Evolutionary conservation across 2,329 filamentous ascomycete genomes (phyloP), one percentile per base, ranked within the genome.

Genomic region (Penicillium sp.): DNA sequence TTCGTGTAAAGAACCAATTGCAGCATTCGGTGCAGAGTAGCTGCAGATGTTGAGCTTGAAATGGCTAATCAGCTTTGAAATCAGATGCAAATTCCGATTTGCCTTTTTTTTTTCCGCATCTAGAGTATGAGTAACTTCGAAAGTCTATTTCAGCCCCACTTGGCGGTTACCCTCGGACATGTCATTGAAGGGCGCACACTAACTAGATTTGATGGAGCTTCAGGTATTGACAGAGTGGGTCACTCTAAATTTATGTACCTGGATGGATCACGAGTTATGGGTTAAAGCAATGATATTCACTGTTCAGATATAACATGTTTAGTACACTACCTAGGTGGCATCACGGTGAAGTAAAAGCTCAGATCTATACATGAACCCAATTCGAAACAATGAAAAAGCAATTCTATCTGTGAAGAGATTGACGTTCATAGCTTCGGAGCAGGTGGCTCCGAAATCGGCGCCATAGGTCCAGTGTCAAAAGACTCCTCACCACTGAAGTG

Each of bases 401-500:
- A 39, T 23, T 23, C 10, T 42, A 42, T 42, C n/a, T 21, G 23
- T 11, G 19, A 19, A 5, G 5, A 23, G 14, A 23, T 5, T 13
- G 1, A 35, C 19, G 7, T 64, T 55, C 39, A 71, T 52, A 71
- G 51, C 60, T 71, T 71, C 7, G 56, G 61, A 8, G 39, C 58
- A 48, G 62, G 23, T 23, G 39, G 39, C 9, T 65, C 71, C 44
- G 69, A 58, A 16, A 55, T 26, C 2, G 62, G 61, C 44, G 63
- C 57, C 70, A 74, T 71, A 14, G 69, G 63, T 5, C 69, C 69
- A n/a, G 68, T 69, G 67, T 78, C 73, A 61, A 80, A 80, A 29
- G 72, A 73, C 65, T 80, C 78, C 50, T 80, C 78, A 1, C 78
- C 78, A 61, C 73, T 73, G 55, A 80, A 80, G 60, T 80, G 77